Conservation (phyloP, 164 flowering plant genomes). For the Saururus chinensis region DNA sequence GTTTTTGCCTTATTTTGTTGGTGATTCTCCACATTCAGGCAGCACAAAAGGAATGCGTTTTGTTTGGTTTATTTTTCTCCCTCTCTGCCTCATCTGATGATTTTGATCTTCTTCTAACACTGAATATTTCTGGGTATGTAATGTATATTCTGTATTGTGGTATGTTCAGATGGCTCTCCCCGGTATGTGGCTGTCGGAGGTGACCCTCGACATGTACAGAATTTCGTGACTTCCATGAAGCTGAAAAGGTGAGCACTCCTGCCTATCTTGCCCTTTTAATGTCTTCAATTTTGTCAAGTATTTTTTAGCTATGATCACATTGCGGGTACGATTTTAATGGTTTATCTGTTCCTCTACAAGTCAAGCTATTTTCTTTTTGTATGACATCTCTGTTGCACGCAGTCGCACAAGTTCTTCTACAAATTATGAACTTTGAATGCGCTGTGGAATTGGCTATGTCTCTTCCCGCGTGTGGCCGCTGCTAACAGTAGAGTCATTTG, state of each 20-base stretch:
- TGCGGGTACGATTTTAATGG: too few relatives aligned
- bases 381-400: neutral
- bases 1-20: neutral
- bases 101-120: neutral
- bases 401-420: neutral
- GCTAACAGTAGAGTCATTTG: too few relatives aligned
- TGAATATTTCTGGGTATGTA: neutral
- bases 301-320: neutral
- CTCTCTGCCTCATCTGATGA: neutral
- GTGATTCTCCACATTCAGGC: neutral
- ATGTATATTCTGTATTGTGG: constrained; percentile 16
- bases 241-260: constrained; percentile 5
- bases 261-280: neutral
- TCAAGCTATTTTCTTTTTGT: neutral
- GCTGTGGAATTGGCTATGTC: too few relatives aligned
- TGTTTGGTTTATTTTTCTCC: too few relatives aligned
- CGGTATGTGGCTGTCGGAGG: constrained; percentile 47
- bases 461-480: too few relatives aligned
- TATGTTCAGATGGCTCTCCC: constrained; percentile 21
- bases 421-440: too few relatives aligned
- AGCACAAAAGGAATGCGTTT: neutral
- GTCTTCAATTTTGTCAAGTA: neutral
- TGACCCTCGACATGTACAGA: constrained; percentile 32
- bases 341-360: neutral
- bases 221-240: constrained; percentile 29